Conservation (phyloP, 495 filamentous ascomycete species). For the Trichoderma parareesei region DNA sequence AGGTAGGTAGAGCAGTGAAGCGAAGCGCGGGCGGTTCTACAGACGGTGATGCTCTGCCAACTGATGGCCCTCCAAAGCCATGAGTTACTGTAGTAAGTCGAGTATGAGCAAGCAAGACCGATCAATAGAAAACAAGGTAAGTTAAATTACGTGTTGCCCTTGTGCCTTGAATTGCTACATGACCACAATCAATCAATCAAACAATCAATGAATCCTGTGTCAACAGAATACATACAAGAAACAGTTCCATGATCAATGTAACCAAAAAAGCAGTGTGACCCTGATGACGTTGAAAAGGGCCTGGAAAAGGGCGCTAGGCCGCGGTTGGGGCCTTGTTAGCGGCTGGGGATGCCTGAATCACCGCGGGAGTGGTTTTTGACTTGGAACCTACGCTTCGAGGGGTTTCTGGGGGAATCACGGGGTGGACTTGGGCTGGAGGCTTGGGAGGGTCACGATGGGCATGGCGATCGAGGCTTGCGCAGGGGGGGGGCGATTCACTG, state of each 20-base stretch:
- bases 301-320: not conserved
- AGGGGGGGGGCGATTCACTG: not conserved
- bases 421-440: not conserved
- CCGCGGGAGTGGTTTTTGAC: not conserved
- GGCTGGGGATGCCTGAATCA: not conserved
- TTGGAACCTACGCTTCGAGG: not conserved
- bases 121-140: too few species aligned
- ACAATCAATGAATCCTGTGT: too few species aligned
- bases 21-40: too few species aligned
- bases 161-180: too few species aligned
- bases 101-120: too few species aligned
- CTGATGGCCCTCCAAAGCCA: too few species aligned
- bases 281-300: not conserved
- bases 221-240: too few species aligned
- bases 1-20: not conserved
- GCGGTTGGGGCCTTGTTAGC: not conserved
- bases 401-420: not conserved
- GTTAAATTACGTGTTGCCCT: too few species aligned
- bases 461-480: slow-evolving; percentile 6
- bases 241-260: too few species aligned
- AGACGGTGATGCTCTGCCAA: too few species aligned
- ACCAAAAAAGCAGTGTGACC: not conserved
- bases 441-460: slow-evolving; percentile 7
- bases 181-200: too few species aligned
- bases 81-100: too few species aligned